Base-by-base conservation (phyloP, 805 yeast species). In the Cyberlindnera subsufficiens region DNA sequence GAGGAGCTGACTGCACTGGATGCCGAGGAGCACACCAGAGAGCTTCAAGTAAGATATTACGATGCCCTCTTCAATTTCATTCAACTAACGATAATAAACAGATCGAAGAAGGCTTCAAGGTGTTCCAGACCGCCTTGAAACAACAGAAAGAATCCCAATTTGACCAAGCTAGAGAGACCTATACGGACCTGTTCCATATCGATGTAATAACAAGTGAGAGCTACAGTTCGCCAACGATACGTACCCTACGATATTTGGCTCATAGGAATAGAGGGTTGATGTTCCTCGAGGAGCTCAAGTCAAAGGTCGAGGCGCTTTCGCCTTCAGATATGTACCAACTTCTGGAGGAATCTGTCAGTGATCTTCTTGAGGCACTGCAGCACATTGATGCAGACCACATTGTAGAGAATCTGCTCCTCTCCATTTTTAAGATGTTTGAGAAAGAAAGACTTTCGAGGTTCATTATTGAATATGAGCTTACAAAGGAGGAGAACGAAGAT, bases 1-100 rank as follows among this genome's bases (percentile, higher is more conserved):
- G 91, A 84, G 43, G 95, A 86, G 56, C 86, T 84, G 39, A 64
- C 75, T 5, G 64, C 64, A 16, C 68, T 77, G 30, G 91, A 86
- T 49, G 84, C 82, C 30, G 96, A 90, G 50, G 91, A 88, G 50
- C 96, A 89, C 55, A 84, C 97, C 1, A 69, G 96, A 38, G 99
- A 93, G 59, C 68, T 91, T 19, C 97, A 91, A 54, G 76, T 77
- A 34, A 11, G 60, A 47, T 8, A 20, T 16, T 15, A 15, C 5
- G 7, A 22, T 14, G n/a, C 32, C 22, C 15, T 33, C 17, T 15
- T 22, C 9, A 15, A n/a, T 5, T 37, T 29, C 27, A 11, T 9
- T 29, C 9, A 20, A 38, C 50, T 46, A 33, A 45, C 46, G 14
- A 17, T 18, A 18, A 14, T 38, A 7, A 2, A 11, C 19, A 58